Evolutionary conservation across 345 rosid species (phyloP).

Genomic region (Aquilaria sinensis): DNA sequence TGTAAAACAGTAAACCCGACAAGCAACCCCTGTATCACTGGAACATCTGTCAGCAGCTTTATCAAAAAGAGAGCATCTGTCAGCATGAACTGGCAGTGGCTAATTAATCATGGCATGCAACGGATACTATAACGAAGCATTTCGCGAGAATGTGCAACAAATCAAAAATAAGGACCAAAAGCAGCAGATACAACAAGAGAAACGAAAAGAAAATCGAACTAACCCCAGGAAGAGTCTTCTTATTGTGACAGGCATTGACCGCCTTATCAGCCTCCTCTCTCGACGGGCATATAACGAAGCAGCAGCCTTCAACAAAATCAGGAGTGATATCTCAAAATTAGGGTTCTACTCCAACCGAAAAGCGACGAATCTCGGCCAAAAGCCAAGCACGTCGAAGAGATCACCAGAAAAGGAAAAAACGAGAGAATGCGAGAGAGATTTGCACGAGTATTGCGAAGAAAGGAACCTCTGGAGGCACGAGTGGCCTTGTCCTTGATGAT

Average conservation of each 20-base stretch:
- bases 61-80: background rate
- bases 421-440: constrained; percentile 11
- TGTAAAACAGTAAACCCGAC: no score
- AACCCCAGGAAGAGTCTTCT: constrained; percentile 2
- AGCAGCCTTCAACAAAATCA: background rate
- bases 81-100: background rate
- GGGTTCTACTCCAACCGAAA: constrained; percentile 30
- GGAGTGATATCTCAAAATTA: constrained; percentile 25
- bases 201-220: background rate
- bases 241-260: constrained; percentile 2
- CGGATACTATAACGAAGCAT: no score
- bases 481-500: constrained; percentile 93
- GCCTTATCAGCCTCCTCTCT: constrained; percentile 1
- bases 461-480: constrained; percentile 79
- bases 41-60: background rate
- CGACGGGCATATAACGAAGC: background rate
- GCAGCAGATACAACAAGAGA: background rate
- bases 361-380: constrained; percentile 4
- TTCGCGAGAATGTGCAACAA: background rate
- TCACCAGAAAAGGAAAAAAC: background rate
- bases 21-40: background rate
- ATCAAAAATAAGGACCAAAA: background rate
- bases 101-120: no score
- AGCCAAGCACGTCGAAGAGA: no score
- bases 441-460: background rate